phyloP scores from a whole-genome alignment of 2,329 filamentous ascomycete species.

The Dendryphion nanum region DNA sequence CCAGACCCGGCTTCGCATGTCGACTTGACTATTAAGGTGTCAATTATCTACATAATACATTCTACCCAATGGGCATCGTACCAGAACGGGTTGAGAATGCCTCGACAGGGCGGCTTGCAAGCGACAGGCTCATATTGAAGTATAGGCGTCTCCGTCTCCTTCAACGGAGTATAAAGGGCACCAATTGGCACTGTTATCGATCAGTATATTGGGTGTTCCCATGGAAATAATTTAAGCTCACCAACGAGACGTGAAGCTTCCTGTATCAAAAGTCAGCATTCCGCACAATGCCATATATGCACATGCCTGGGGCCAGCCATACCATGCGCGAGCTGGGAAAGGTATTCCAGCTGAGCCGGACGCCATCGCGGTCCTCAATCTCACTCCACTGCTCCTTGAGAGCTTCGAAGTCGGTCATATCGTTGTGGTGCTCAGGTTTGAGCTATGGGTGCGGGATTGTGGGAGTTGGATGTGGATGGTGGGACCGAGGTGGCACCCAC shows the following conservation, averaged over 20 bases:
- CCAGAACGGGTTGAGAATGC: conserved; percentile 97
- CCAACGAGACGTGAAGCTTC: conserved; percentile 86
- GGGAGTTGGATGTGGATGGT: conserved; percentile 10
- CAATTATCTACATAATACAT: conserved; percentile 8
- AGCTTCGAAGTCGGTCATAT: conserved; percentile 81
- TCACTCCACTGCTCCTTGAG: conserved; percentile 96
- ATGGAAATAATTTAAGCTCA: conserved; percentile 14
- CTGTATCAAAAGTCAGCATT: conserved; percentile 49
- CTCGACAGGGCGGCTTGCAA: conserved; percentile 94
- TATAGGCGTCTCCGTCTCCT: conserved; percentile 84
- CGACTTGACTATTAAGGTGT: conserved; percentile 63
- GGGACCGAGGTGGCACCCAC: conserved; percentile 32
- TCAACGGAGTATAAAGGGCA: conserved; percentile 90
- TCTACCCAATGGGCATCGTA: conserved; percentile 48
- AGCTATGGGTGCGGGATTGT: conserved; percentile 10
- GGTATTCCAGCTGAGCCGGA: conserved; percentile 97
- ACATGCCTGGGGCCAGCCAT: conserved; percentile 12
- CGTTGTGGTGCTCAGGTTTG: conserved; percentile 20
- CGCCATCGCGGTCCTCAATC: conserved; percentile 92
- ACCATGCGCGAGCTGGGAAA: conserved; percentile 97
- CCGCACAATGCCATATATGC: conserved; percentile 9
- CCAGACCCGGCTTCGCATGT: conserved; percentile 80
- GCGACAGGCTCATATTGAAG: conserved; percentile 95
- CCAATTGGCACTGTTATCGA: conserved; percentile 73
- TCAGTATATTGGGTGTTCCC: conserved; percentile 9